Conservation (phyloP, 1,139 yeast genomes). For the Suhomyces maxii region DNA sequence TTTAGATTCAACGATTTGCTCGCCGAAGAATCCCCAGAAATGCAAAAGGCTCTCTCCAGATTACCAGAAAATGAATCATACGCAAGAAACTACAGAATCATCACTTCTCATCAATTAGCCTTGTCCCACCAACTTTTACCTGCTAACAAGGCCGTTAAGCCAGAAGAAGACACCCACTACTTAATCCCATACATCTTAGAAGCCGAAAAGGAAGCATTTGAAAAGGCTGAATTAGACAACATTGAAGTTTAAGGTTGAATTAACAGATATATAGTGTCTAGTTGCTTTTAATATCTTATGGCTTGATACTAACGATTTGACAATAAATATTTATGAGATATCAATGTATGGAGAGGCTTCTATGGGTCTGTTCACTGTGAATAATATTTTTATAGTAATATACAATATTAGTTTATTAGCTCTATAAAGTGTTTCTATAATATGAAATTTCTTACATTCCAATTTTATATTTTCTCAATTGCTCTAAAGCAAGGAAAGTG, state of each 20-base stretch:
- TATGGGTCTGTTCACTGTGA: too few relatives aligned
- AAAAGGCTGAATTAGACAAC: conserved; percentile 86
- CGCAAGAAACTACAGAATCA: conserved; percentile 87
- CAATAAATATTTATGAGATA: neutral
- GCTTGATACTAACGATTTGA: too few relatives aligned
- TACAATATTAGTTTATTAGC: neutral
- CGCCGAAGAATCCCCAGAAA: conserved; percentile 80
- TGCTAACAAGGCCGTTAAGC: conserved; percentile 70
- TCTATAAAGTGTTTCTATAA: conserved; percentile 4
- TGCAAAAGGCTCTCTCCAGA: conserved; percentile 87
- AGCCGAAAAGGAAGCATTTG: conserved; percentile 90
- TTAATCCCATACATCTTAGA: conserved; percentile 87
- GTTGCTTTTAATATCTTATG: too few relatives aligned
- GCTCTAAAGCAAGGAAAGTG: conserved; percentile 79
- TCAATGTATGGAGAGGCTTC: too few relatives aligned
- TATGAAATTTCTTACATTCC: conserved; percentile 39
- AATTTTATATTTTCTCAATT: conserved; percentile 58
- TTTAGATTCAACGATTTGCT: conserved; percentile 76
- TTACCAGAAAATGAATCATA: conserved; percentile 81
- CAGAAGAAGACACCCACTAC: conserved; percentile 84
- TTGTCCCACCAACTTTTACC: conserved; percentile 86
- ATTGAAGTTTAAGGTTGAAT: conserved; percentile 38
- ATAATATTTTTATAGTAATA: too few relatives aligned
- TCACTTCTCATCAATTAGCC: conserved; percentile 88
- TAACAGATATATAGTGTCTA: too few relatives aligned